Evolutionary conservation across 371 early-diverging fungal genomes (phyloP).

Genomic region (Mucor indicus): DNA sequence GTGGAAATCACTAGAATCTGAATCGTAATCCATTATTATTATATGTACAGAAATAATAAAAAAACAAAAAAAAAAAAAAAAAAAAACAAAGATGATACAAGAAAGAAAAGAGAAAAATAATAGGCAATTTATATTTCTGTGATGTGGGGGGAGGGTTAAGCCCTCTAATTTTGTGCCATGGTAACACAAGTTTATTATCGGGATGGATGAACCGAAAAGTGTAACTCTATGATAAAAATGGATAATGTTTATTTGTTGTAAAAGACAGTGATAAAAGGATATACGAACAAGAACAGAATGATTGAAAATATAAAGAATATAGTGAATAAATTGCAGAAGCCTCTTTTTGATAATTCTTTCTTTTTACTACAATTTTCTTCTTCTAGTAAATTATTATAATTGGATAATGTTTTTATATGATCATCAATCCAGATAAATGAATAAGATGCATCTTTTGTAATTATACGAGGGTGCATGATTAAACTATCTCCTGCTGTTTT

Average conservation of each 20-base stretch:
- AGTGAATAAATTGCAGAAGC: slow-evolving; percentile 14
- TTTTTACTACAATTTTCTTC: slow-evolving; percentile 1
- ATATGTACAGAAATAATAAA: too few species aligned
- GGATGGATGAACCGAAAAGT: too few species aligned
- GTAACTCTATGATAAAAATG: too few species aligned
- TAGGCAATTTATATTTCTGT: not conserved
- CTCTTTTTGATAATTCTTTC: slow-evolving; percentile 2
- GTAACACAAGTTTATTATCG: too few species aligned
- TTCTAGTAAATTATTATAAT: not conserved
- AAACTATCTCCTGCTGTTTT: too few species aligned
- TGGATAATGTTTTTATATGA: slow-evolving; percentile 11
- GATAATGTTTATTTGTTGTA: too few species aligned
- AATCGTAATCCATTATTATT: slow-evolving; percentile 21
- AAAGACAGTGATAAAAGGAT: slow-evolving; percentile 12
- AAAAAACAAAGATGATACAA: not conserved
- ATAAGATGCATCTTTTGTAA: slow-evolving; percentile 12
- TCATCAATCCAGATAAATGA: slow-evolving; percentile 23
- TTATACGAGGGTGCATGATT: slow-evolving; percentile 13
- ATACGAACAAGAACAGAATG: slow-evolving; percentile 16
- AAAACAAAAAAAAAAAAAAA: not conserved
- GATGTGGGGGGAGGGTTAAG: not conserved
- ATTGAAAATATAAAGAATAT: slow-evolving; percentile 8
- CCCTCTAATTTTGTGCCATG: not conserved
- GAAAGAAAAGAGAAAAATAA: not conserved
- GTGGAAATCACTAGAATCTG: slow-evolving; percentile 34